phyloP scores from a whole-genome alignment of 2,329 filamentous ascomycete genomes.

The Fragosphaeria purpurea region DNA sequence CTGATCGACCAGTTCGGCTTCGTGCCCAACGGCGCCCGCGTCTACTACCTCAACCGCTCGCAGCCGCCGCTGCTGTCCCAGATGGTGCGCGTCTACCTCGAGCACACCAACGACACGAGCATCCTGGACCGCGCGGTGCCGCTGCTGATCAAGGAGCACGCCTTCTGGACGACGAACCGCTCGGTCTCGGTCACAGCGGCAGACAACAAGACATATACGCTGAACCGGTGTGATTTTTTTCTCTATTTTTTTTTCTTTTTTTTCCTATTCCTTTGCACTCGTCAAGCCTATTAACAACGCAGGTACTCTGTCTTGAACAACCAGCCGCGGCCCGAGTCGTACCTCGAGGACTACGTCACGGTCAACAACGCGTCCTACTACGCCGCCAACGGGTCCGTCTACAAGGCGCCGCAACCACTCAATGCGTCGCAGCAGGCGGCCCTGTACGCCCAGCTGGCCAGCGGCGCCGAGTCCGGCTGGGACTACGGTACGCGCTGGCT shows the following conservation, averaged over 20 bases:
- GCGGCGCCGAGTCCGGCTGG: constrained; percentile 56
- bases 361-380: constrained; percentile 58
- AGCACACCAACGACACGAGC: constrained; percentile 53
- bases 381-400: constrained; percentile 46
- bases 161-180: constrained; percentile 53
- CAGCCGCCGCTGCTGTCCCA: constrained; percentile 56
- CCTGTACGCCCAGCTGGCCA: constrained; percentile 53
- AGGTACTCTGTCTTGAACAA: constrained; percentile 53
- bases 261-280: neutral
- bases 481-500: constrained; percentile 55
- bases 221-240: constrained; percentile 40
- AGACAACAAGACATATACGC: constrained; percentile 36
- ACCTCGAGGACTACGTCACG: constrained; percentile 53
- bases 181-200: constrained; percentile 40
- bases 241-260: neutral
- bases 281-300: neutral
- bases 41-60: constrained; percentile 57
- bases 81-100: constrained; percentile 56
- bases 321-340: constrained; percentile 58
- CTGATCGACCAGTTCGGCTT: constrained; percentile 55
- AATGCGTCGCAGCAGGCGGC: constrained; percentile 40
- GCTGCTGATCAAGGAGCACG: constrained; percentile 52
- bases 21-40: constrained; percentile 56
- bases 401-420: constrained; percentile 39
- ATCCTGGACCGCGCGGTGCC: constrained; percentile 52